Evolutionary conservation across 345 rosid genomes (phyloP).

Genomic region (Capsella bursapastoris): DNA sequence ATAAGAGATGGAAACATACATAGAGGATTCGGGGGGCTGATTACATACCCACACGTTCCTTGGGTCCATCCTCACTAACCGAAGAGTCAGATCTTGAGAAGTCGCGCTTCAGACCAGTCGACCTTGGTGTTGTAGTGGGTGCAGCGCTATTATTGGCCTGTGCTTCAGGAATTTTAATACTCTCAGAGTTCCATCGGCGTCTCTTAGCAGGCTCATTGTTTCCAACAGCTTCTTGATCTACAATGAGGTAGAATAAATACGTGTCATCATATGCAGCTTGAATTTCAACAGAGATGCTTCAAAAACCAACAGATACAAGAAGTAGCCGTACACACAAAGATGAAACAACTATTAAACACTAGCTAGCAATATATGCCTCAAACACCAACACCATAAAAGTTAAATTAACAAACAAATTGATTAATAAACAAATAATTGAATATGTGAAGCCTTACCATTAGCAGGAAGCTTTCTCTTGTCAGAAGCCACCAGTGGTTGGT

Average conservation of each 20-base stretch:
- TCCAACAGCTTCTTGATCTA: conserved; percentile 75
- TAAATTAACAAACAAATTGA: neutral
- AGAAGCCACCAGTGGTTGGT: conserved; percentile 45
- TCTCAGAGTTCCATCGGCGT: conserved; percentile 87
- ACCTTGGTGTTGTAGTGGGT: conserved; percentile 69
- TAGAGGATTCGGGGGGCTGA: neutral
- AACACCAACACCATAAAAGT: neutral
- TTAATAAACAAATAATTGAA: neutral
- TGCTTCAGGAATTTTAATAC: conserved; percentile 61
- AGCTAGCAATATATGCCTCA: conserved; percentile 12
- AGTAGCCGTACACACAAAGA: conserved; percentile 8
- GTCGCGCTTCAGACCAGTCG: conserved; percentile 58
- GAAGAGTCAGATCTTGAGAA: conserved; percentile 72
- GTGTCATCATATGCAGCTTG: conserved; percentile 8
- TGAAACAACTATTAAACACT: neutral
- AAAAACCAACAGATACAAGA: neutral
- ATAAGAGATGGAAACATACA: conserved; percentile 29
- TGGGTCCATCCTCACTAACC: conserved; percentile 65
- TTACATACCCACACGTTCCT: conserved; percentile 86
- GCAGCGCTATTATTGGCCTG: conserved; percentile 48
- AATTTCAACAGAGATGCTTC: neutral
- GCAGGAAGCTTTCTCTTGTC: conserved; percentile 79
- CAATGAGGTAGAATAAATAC: conserved; percentile 12
- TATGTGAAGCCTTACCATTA: conserved; percentile 54
- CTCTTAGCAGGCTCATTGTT: conserved; percentile 77